phyloP scores from a whole-genome alignment of 2,329 filamentous ascomycete species.

The Furcasterigmium furcatum region DNA sequence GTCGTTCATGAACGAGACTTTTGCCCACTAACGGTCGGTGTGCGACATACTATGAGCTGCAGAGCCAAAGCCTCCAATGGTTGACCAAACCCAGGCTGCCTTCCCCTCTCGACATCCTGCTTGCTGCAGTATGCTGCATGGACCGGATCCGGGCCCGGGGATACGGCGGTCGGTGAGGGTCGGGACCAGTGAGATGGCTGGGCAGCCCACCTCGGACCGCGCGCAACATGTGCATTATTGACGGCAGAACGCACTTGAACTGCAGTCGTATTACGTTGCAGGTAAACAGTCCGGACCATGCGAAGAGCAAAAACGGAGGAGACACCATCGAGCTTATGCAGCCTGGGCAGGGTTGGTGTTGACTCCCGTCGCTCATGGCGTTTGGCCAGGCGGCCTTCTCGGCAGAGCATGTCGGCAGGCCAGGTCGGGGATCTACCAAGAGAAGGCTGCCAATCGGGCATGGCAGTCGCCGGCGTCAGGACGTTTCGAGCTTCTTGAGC shows the following conservation, averaged over 20 bases:
- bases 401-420: neutral
- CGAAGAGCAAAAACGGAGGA: neutral
- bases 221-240: too few species aligned
- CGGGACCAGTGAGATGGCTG: conserved; percentile 1
- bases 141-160: neutral
- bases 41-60: neutral
- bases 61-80: neutral
- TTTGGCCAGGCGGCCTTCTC: neutral
- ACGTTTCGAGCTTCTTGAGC: too few species aligned
- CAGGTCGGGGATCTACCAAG: too few species aligned
- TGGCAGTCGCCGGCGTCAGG: too few species aligned
- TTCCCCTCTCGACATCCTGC: neutral
- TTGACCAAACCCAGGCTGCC: neutral
- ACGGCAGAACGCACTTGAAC: too few species aligned
- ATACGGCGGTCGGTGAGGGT: conserved; percentile 1
- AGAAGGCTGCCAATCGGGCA: too few species aligned
- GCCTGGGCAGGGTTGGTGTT: too few species aligned
- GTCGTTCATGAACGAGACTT: too few species aligned
- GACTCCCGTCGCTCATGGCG: neutral
- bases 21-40: too few species aligned
- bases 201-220: neutral
- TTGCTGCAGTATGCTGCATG: neutral
- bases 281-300: neutral
- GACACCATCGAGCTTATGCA: too few species aligned
- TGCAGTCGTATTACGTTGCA: too few species aligned